These are phyloP conservation scores for Wickerhamomyces sp. DNA, from an alignment of 1,139 yeast genomes.

Conservation along the genomic window DNA sequence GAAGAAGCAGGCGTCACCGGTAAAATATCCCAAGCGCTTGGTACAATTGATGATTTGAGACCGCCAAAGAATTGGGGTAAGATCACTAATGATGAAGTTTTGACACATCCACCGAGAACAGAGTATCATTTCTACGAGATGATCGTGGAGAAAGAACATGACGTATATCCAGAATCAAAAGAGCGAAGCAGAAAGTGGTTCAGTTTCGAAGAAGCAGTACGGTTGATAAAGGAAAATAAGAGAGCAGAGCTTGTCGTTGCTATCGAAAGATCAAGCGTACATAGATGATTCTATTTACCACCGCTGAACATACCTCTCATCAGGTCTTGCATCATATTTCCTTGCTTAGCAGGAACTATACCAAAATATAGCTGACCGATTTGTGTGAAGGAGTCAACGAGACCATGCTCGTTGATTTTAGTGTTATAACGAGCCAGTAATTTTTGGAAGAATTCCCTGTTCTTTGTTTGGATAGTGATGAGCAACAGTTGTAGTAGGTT, in stretches of 20 bases:
- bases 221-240: slow-evolving; percentile 51
- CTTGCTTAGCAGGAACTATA: slow-evolving; percentile 49
- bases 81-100: slow-evolving; percentile 23
- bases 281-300: slow-evolving; percentile 1
- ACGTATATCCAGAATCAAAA: slow-evolving; percentile 68
- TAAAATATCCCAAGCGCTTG: slow-evolving; percentile 46
- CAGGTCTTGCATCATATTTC: slow-evolving; percentile 73
- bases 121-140: slow-evolving; percentile 86
- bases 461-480: slow-evolving; percentile 52
- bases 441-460: slow-evolving; percentile 44
- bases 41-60: slow-evolving; percentile 63
- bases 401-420: slow-evolving; percentile 29
- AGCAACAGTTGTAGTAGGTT: slow-evolving; percentile 70
- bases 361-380: slow-evolving; percentile 56
- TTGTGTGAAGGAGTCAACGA: slow-evolving; percentile 41
- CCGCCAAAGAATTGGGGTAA: slow-evolving; percentile 54
- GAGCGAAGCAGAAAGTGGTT: slow-evolving; percentile 72
- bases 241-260: slow-evolving; percentile 64
- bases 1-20: slow-evolving; percentile 95
- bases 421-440: slow-evolving; percentile 47
- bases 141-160: slow-evolving; percentile 49
- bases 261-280: slow-evolving; percentile 36
- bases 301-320: slow-evolving; percentile 67
- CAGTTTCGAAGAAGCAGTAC: slow-evolving; percentile 64
- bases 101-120: slow-evolving; percentile 48